phyloP scores from a whole-genome alignment of 352 stramenopile species.

The Pythium sp. region DNA sequence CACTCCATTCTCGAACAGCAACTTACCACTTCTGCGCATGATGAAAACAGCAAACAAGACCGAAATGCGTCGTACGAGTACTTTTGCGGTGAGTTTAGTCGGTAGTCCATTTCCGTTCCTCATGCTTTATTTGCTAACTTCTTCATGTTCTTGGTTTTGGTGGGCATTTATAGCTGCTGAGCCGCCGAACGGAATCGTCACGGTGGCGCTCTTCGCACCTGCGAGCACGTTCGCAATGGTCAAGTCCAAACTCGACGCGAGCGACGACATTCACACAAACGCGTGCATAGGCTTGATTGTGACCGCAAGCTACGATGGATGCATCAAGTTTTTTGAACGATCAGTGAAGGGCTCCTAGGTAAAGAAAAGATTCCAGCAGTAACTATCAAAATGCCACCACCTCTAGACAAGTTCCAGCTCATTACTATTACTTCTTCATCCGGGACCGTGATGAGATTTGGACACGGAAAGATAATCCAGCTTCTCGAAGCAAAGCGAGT shows the following conservation, averaged over 20 bases:
- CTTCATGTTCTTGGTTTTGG: not conserved
- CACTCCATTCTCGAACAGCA: conserved; percentile 7
- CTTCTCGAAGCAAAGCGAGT: not conserved
- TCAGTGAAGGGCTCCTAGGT: conserved; percentile 26
- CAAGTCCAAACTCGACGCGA: conserved; percentile 64
- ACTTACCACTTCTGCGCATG: conserved; percentile 32
- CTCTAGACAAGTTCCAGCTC: not conserved
- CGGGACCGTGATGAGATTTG: too few relatives aligned
- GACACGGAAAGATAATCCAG: not conserved
- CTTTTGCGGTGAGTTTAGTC: conserved; percentile 53
- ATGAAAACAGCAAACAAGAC: conserved; percentile 75
- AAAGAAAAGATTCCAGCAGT: not conserved
- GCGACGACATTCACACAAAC: conserved; percentile 59
- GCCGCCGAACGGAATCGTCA: conserved; percentile 71
- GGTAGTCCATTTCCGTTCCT: not conserved
- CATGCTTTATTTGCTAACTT: not conserved
- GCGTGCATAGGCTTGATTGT: conserved; percentile 78
- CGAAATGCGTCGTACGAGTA: conserved; percentile 81
- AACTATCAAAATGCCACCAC: not conserved
- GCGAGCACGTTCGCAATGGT: conserved; percentile 82
- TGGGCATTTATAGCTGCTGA: conserved; percentile 42
- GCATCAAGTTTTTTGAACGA: conserved; percentile 80
- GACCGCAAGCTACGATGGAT: conserved; percentile 81
- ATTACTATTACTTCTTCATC: not conserved
- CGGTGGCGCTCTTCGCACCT: conserved; percentile 73